Base-by-base conservation (phyloP, 2,329 filamentous ascomycete genomes). In the Arthrocladium fulminans region DNA sequence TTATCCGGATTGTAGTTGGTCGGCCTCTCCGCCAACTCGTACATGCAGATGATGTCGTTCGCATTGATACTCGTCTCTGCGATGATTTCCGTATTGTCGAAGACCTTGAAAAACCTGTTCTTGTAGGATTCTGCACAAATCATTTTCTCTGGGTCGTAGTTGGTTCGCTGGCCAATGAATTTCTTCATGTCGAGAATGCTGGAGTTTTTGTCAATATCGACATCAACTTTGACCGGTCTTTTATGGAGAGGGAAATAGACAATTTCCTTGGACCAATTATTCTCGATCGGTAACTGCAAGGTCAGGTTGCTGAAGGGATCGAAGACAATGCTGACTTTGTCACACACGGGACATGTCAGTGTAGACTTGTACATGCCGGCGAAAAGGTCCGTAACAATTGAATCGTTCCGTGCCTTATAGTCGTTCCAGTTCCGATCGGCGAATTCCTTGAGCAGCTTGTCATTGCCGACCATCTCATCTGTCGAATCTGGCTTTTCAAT, bases 361-460 rank as follows among this genome's bases (percentile, higher is more conserved):
- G 90, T 97, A 38, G 94, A 97, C 70, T 97, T 96, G 76, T 97
- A 98, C 76, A 97, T 88, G 54, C 92, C 92, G 19, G 88, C 94
- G 65, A 98, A 98, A 9, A 98, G 75, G 63, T 98, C 92, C 49
- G 88, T 90, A 56, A 96, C 86, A 34, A 97, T 84, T 0, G 92
- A 97, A 62, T 97, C 88, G 57, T 98, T 95, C 45, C 92, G 83
- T 54, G 84, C 83, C 61, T 88, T 86, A 56, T 94, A 94, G 51
- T 95, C 95, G 53, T 87, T 81, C 80, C 90, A 94, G 52, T 92
- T 92, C 56, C 86, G 79, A 45, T 89, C 80, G 0, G 90, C 92
- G 71, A 98, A 87, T 54, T 84, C 79, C 50, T 81, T 79, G 61
- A 98, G 88, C 9, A 86, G 86, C 37, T 79, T 77, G 1, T 80